Conservation (phyloP, 1,284 basidiomycete species). For the Xanthoconium separans region DNA sequence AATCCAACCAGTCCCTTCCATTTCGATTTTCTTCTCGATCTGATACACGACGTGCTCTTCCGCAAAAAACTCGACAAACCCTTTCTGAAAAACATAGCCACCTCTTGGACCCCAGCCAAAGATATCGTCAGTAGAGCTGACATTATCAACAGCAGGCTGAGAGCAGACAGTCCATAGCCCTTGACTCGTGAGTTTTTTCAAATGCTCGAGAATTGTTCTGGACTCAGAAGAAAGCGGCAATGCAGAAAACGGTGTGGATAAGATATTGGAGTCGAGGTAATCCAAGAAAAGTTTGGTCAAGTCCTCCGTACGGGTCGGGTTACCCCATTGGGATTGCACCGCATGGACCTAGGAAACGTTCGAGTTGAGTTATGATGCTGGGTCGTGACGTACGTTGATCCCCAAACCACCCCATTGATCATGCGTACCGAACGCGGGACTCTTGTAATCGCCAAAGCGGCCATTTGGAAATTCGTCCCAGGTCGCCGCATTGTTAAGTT, state of each 20-base stretch:
- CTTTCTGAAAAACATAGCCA: slow-evolving; percentile 97
- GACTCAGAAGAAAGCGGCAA: slow-evolving; percentile 86
- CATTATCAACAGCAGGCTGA: slow-evolving; percentile 91
- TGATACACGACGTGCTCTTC: slow-evolving; percentile 59
- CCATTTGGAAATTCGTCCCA: slow-evolving; percentile 99
- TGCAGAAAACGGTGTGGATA: slow-evolving; percentile 88
- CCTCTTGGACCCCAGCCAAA: slow-evolving; percentile 93
- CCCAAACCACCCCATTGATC: slow-evolving; percentile 70
- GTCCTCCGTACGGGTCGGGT: slow-evolving; percentile 69
- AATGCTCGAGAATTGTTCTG: slow-evolving; percentile 72
- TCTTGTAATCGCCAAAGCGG: slow-evolving; percentile 97
- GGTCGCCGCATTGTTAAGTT: slow-evolving; percentile 69
- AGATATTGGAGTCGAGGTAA: slow-evolving; percentile 71
- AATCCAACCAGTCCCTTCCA: slow-evolving; percentile 62
- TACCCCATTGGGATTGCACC: slow-evolving; percentile 78
- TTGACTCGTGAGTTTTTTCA: slow-evolving; percentile 72
- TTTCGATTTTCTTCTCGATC: slow-evolving; percentile 60
- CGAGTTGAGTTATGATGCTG: background rate
- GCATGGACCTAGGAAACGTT: slow-evolving; percentile 52
- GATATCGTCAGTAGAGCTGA: slow-evolving; percentile 67
- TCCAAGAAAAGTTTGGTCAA: slow-evolving; percentile 79
- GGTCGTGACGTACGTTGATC: slow-evolving; percentile 43
- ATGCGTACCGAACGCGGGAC: slow-evolving; percentile 88
- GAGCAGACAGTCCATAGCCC: slow-evolving; percentile 97
- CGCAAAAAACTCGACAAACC: slow-evolving; percentile 97